Evolutionary conservation across 2,329 filamentous ascomycete genomes (phyloP).

Genomic region (Ophiostoma quercus): DNA sequence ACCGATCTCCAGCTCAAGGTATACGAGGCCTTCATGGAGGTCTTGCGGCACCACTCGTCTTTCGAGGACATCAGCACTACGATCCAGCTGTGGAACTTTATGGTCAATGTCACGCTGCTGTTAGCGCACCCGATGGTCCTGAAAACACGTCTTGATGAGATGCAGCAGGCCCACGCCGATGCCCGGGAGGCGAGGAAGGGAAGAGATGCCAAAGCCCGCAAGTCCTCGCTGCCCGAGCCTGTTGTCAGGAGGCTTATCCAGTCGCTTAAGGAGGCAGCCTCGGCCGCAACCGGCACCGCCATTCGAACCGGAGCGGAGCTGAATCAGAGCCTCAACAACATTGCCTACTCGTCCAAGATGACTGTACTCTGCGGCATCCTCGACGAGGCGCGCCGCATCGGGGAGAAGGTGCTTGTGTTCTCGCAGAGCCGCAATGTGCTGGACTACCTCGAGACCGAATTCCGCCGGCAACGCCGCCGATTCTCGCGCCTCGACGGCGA

Average conservation of each 20-base stretch:
- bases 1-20: conserved; percentile 58
- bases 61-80: conserved; percentile 20
- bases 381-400: conserved; percentile 52
- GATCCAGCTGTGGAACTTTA: conserved; percentile 34
- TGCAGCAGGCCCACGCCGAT: conserved; percentile 24
- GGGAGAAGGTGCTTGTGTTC: conserved; percentile 78
- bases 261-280: neutral
- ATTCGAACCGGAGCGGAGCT: conserved; percentile 32
- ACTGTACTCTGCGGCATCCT: conserved; percentile 64
- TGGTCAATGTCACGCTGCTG: conserved; percentile 45
- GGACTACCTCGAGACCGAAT: conserved; percentile 59
- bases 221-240: conserved; percentile 30
- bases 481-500: conserved; percentile 62
- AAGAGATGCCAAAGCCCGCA: neutral
- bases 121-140: conserved; percentile 51
- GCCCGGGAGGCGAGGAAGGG: neutral
- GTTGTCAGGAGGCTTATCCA: conserved; percentile 33
- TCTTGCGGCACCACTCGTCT: conserved; percentile 15
- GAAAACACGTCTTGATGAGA: conserved; percentile 34
- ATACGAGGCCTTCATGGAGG: conserved; percentile 50
- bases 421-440: conserved; percentile 67
- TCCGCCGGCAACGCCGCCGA: conserved; percentile 46
- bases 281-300: neutral
- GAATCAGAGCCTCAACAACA: conserved; percentile 39
- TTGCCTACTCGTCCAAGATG: conserved; percentile 62